Evolutionary conservation across 129 eudicot species (phyloP).

Genomic region (Arctium minus): DNA sequence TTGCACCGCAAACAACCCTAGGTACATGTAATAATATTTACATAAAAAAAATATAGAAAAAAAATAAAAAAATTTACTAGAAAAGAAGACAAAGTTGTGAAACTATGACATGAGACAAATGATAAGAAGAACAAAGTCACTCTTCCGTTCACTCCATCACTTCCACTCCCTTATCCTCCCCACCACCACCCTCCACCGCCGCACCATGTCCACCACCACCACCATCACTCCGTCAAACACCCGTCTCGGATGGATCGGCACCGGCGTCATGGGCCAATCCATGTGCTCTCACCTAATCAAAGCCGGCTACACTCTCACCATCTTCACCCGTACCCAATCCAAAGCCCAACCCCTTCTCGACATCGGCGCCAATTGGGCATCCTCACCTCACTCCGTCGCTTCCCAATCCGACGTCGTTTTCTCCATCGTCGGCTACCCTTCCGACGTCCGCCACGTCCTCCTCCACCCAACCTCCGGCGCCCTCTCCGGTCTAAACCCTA

Average conservation of each 20-base stretch:
- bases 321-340: slow-evolving; percentile 96
- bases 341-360: slow-evolving; percentile 70
- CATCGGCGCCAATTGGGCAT: slow-evolving; percentile 72
- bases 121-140: slow-evolving; percentile 20
- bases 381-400: slow-evolving; percentile 68
- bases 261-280: slow-evolving; percentile 96
- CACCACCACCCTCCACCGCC: slow-evolving; percentile 28
- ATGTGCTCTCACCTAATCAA: slow-evolving; percentile 86
- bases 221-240: slow-evolving; percentile 59
- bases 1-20: too few relatives aligned
- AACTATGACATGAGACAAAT: slow-evolving; percentile 19
- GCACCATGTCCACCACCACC: slow-evolving; percentile 47
- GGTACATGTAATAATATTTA: too few relatives aligned
- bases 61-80: background rate
- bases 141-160: slow-evolving; percentile 28
- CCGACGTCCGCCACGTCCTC: slow-evolving; percentile 94
- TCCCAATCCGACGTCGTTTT: slow-evolving; percentile 91
- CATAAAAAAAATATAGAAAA: background rate
- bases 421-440: slow-evolving; percentile 98
- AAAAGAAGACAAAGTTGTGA: background rate
- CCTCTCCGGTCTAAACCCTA: slow-evolving; percentile 53
- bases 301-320: slow-evolving; percentile 85
- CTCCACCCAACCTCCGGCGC: slow-evolving; percentile 76
- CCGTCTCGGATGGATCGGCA: slow-evolving; percentile 93
- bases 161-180: slow-evolving; percentile 7